Evolutionary conservation across 2,329 filamentous ascomycete species (phyloP).

Genomic region (Leptographium radiaticola): DNA sequence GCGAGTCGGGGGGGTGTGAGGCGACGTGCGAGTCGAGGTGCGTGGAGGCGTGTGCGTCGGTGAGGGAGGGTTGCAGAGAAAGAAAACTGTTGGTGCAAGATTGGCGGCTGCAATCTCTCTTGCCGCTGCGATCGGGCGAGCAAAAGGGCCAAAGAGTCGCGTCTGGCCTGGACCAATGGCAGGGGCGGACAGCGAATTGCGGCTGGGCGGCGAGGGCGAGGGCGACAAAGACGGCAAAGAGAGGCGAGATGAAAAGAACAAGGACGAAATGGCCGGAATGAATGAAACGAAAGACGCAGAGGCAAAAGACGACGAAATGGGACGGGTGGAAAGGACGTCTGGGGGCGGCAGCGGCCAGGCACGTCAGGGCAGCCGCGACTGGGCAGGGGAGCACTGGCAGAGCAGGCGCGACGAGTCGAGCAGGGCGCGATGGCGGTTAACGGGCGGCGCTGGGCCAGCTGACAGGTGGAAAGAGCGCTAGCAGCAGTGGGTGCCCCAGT

Average conservation of each 20-base stretch:
- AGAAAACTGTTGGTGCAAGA: background rate
- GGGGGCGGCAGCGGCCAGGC: conserved; percentile 1
- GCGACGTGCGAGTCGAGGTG: background rate
- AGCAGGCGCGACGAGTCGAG: background rate
- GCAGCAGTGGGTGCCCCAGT: conserved; percentile 3
- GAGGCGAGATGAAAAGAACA: too few relatives aligned
- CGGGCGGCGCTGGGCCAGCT: background rate
- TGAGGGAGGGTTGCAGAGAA: background rate
- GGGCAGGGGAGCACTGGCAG: background rate
- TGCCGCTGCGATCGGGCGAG: conserved; percentile 6
- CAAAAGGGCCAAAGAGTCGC: background rate
- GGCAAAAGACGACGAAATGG: background rate
- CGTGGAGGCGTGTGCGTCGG: background rate
- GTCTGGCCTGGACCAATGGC: conserved; percentile 7
- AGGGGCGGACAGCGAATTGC: background rate
- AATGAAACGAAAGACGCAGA: background rate
- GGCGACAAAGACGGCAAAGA: background rate
- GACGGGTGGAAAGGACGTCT: background rate
- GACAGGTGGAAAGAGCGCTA: background rate
- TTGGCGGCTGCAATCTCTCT: conserved; percentile 5
- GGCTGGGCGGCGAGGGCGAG: background rate
- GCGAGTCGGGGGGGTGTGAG: background rate
- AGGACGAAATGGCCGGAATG: background rate
- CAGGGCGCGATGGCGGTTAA: background rate
- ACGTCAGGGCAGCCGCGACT: conserved; percentile 2